Evolutionary conservation across 1,284 basidiomycete genomes (phyloP).

Genomic region (Schizophyllum commune): DNA sequence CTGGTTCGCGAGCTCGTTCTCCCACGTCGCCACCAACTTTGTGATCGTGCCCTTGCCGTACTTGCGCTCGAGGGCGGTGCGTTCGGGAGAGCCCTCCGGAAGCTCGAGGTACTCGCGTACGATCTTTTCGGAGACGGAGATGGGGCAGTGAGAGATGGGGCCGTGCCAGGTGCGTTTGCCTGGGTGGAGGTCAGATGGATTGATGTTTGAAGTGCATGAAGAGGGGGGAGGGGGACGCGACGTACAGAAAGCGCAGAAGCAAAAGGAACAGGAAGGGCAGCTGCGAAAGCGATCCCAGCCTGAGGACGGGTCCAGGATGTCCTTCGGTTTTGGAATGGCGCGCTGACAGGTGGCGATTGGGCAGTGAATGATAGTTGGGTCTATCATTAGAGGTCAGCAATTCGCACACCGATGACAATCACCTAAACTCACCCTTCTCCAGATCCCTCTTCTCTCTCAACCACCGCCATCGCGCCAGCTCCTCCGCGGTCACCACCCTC

Average conservation of each 20-base stretch:
- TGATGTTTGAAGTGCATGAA: not conserved
- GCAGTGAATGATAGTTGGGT: slow-evolving; percentile 70
- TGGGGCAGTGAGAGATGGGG: slow-evolving; percentile 54
- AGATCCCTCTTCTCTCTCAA: slow-evolving; percentile 57
- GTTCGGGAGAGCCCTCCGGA: slow-evolving; percentile 38
- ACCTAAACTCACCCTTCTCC: slow-evolving; percentile 49
- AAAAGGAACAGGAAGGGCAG: slow-evolving; percentile 58
- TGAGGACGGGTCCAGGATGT: slow-evolving; percentile 37
- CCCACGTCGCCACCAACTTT: slow-evolving; percentile 47
- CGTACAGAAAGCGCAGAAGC: slow-evolving; percentile 69
- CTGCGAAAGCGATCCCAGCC: slow-evolving; percentile 64
- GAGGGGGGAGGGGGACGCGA: slow-evolving; percentile 37
- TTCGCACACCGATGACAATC: not conserved
- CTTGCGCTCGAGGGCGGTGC: slow-evolving; percentile 43
- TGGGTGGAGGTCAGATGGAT: slow-evolving; percentile 2
- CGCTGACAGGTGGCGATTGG: slow-evolving; percentile 68
- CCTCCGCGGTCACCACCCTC: slow-evolving; percentile 52
- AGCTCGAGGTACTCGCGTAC: slow-evolving; percentile 55
- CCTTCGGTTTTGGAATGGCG: slow-evolving; percentile 47
- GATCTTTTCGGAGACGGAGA: slow-evolving; percentile 52
- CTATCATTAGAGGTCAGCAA: slow-evolving; percentile 25
- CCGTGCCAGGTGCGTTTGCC: slow-evolving; percentile 54
- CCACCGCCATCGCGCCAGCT: slow-evolving; percentile 66
- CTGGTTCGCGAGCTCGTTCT: slow-evolving; percentile 61
- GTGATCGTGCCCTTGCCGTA: slow-evolving; percentile 54